phyloP scores from a whole-genome alignment of 2,329 filamentous ascomycete genomes.

The Penicillium capsulatum region DNA sequence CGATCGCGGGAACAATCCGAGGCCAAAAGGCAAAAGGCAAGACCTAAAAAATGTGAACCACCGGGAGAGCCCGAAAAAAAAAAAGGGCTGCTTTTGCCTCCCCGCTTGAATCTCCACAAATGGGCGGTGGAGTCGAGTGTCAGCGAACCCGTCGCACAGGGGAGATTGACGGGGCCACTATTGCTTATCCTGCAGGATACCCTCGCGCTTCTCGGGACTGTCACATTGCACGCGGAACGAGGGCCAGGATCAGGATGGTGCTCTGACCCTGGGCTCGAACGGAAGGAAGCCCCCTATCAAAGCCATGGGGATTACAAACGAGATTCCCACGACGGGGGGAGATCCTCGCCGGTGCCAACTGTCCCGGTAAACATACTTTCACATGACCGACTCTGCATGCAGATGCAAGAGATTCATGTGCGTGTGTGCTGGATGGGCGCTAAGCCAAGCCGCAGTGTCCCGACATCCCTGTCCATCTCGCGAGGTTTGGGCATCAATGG shows the following conservation, averaged over 20 bases:
- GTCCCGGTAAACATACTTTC: slow-evolving; percentile 18
- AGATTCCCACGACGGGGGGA: too few relatives aligned
- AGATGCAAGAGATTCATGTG: slow-evolving; percentile 28
- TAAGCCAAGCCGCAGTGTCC: slow-evolving; percentile 11
- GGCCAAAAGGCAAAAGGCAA: background rate
- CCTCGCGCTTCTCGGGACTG: too few relatives aligned
- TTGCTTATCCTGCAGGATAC: background rate
- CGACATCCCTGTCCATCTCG: too few relatives aligned
- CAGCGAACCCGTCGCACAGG: slow-evolving; percentile 1
- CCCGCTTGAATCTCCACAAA: background rate
- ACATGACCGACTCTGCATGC: slow-evolving; percentile 38
- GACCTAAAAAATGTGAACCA: background rate
- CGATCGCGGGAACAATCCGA: slow-evolving; percentile 10
- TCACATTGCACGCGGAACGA: too few relatives aligned
- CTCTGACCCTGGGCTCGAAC: too few relatives aligned
- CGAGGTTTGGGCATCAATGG: slow-evolving; percentile 1
- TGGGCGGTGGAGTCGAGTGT: background rate
- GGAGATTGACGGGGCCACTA: background rate
- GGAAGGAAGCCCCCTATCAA: too few relatives aligned
- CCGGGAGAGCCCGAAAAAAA: background rate
- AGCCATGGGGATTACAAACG: too few relatives aligned
- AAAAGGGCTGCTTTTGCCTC: too few relatives aligned
- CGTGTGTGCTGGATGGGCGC: slow-evolving; percentile 19
- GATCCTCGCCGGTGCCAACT: too few relatives aligned
- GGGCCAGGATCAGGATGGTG: too few relatives aligned